Conservation (phyloP, 1,284 basidiomycete species). For the Apiotrichum montevideense region DNA sequence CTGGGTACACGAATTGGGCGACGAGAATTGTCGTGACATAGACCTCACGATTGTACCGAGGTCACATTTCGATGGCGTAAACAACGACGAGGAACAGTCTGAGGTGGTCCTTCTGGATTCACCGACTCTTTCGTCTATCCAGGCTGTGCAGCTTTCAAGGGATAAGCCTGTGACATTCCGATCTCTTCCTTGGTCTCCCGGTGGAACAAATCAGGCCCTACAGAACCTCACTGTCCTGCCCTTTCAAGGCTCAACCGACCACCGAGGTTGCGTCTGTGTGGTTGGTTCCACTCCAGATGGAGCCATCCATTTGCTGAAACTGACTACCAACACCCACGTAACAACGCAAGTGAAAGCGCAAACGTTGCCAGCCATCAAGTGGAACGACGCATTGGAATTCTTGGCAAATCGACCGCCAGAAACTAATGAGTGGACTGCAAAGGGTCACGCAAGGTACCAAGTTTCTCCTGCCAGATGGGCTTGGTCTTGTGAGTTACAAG, state of each 20-base stretch:
- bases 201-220: neutral
- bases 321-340: neutral
- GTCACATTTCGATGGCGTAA: no score
- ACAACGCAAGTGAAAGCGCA: neutral
- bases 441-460: constrained; percentile 4
- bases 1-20: constrained; percentile 31
- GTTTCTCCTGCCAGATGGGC: constrained; percentile 27
- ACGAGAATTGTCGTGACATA: constrained; percentile 14
- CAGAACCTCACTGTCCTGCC: neutral
- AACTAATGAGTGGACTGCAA: neutral
- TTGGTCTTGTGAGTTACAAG: constrained; percentile 30
- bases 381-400: neutral
- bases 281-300: neutral
- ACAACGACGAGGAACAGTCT: neutral
- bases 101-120: neutral
- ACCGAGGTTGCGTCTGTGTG: neutral
- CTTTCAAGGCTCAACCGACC: neutral
- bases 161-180: neutral
- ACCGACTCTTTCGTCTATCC: neutral
- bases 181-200: neutral
- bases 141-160: neutral
- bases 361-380: neutral
- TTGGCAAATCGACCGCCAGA: neutral
- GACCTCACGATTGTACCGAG: constrained; percentile 11
- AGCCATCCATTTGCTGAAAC: neutral